Conservation (phyloP, 1,139 yeast species). For the Trichomonascaceae sp. region DNA sequence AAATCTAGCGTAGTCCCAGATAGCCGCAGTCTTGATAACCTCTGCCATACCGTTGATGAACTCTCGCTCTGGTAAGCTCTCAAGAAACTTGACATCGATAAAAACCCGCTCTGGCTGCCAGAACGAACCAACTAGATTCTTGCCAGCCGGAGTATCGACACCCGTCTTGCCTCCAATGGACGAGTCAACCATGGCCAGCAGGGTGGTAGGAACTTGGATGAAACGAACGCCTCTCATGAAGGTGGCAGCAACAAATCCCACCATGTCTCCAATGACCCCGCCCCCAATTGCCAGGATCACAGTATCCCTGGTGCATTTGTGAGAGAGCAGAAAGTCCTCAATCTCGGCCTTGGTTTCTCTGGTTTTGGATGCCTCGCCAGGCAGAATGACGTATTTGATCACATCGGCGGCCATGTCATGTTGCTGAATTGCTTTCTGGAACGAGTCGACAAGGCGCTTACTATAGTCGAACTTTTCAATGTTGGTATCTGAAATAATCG, state of each 20-base stretch:
- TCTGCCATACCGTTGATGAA: constrained; percentile 98
- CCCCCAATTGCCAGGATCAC: constrained; percentile 95
- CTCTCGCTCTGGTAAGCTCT: constrained; percentile 83
- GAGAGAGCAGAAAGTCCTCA: constrained; percentile 73
- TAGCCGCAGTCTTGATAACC: constrained; percentile 95
- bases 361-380: constrained; percentile 88
- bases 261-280: constrained; percentile 98
- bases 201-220: constrained; percentile 86
- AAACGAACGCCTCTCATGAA: constrained; percentile 97
- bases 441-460: constrained; percentile 26
- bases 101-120: constrained; percentile 91
- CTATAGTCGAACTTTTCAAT: constrained; percentile 57
- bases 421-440: constrained; percentile 19
- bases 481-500: constrained; percentile 76
- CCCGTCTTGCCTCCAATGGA: constrained; percentile 99
- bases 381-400: constrained; percentile 63
- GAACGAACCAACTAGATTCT: constrained; percentile 92
- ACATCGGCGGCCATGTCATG: neutral
- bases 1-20: constrained; percentile 89
- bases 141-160: constrained; percentile 94
- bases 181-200: constrained; percentile 95
- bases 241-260: constrained; percentile 96
- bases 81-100: constrained; percentile 78
- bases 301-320: constrained; percentile 94
- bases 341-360: constrained; percentile 84